Base-by-base conservation (phyloP, 2,329 filamentous ascomycete genomes). In the Amylocarpus encephaloides region DNA sequence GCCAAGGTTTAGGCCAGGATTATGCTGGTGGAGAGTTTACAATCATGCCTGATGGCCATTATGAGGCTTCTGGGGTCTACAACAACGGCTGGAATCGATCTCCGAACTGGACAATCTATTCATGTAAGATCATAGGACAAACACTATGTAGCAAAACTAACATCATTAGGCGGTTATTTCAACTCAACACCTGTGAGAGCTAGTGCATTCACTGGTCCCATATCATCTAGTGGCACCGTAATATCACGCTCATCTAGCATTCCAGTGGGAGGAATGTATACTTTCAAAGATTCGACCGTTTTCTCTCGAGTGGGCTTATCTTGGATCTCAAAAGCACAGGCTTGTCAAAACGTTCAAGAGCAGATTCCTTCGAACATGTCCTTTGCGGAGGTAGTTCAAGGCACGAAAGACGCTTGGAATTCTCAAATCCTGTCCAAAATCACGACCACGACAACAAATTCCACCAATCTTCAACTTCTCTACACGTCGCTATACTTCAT, bases 71-170 rank as follows among this genome's bases (percentile, higher is more conserved):
- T 34, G 82, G 82, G 0, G 75, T 75, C 0, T 86, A 85, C 61
- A 74, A 85, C 47, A 83, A 83, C 61, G 80, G 82, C 12, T 85
- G 82, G 82, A 86, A 85, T 51, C 69, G 75, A 32, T 74, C 80
- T 1, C 79, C 76, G 0, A 67, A 80, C 43, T 86, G 79, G 80
- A 79, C 70, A 0, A 77, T 83, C 12, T 79, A 78, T 60, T 81
- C 80, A 63, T 86, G 83, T 62, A 6, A 47, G 54, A 71, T 2
- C 2, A 13, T 16, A 71, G 68, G 16, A 58, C 51, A 29, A 62
- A 67, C 46, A 46, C 19, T 34, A 3, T 38, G 33, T 30, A 32
- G n/a, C n/a, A 42, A 11, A 32, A 18, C 51, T 54, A 10, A 53
- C 33, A 36, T 42, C 29, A 18, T n/a, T 30, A 61, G 60, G 60